Evolutionary conservation across 140 eudicot species (phyloP).

Genomic region (Erigeron philadelphicus): DNA sequence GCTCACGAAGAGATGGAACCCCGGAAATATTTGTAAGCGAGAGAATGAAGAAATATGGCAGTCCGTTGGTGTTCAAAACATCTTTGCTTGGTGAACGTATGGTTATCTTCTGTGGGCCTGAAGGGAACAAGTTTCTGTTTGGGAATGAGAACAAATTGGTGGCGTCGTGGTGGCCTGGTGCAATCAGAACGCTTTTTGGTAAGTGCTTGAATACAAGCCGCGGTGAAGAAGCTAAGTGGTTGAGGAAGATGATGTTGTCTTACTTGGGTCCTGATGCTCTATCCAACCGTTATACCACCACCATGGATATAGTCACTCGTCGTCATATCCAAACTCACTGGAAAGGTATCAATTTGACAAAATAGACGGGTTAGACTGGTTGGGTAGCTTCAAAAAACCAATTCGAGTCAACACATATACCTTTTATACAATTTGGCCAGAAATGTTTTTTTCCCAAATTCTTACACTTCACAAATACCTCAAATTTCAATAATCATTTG

Average conservation of each 20-base stretch:
- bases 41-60: constrained; percentile 31
- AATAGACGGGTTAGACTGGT: not conserved
- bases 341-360: constrained; percentile 38
- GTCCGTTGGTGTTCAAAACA: constrained; percentile 42
- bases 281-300: constrained; percentile 27
- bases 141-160: constrained; percentile 47
- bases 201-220: constrained; percentile 25
- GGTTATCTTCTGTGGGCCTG: constrained; percentile 50
- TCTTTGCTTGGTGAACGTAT: constrained; percentile 41
- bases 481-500: not conserved
- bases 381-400: not conserved
- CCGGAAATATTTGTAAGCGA: constrained; percentile 43
- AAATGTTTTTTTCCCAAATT: too few relatives aligned
- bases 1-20: constrained; percentile 24
- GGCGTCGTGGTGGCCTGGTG: constrained; percentile 34
- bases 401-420: not conserved
- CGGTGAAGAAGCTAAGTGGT: constrained; percentile 34
- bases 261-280: constrained; percentile 24
- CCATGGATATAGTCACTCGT: constrained; percentile 44
- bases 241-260: constrained; percentile 30
- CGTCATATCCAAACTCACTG: constrained; percentile 45
- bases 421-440: not conserved
- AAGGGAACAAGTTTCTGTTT: constrained; percentile 58
- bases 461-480: not conserved
- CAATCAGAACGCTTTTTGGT: constrained; percentile 27